Conservation (phyloP, 2,329 filamentous ascomycete genomes). For the Coniochaeta hoffmannii region DNA sequence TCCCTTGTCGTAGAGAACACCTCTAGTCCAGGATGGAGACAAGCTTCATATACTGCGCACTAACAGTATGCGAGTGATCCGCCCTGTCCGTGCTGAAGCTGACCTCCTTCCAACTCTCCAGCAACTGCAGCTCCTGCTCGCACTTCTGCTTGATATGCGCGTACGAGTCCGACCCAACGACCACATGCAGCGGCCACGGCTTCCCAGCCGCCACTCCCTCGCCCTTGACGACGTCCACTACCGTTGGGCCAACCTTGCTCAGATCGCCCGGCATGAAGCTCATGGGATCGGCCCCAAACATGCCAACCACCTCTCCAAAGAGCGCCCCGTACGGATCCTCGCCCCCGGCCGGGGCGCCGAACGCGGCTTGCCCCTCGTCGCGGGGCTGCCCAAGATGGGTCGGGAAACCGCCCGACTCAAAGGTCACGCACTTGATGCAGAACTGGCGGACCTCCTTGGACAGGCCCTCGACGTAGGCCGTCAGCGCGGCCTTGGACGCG, state of each 20-base stretch:
- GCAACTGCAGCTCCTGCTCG: conserved; percentile 12
- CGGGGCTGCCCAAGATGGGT: conserved; percentile 20
- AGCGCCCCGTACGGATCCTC: conserved; percentile 14
- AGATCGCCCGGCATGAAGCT: conserved; percentile 19
- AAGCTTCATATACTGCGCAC: background rate
- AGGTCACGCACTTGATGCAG: conserved; percentile 20
- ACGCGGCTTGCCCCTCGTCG: conserved; percentile 8
- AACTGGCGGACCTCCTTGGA: conserved; percentile 20
- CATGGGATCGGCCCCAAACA: conserved; percentile 15
- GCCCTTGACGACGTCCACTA: conserved; percentile 20
- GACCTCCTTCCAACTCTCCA: conserved; percentile 18
- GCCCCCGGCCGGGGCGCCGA: conserved; percentile 7
- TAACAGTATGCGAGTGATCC: background rate
- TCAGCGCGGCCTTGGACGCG: conserved; percentile 21
- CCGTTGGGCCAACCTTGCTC: conserved; percentile 12
- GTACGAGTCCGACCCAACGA: conserved; percentile 22
- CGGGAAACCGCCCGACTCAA: conserved; percentile 24
- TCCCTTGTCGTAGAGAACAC: no score
- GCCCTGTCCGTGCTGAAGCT: background rate
- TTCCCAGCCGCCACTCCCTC: conserved; percentile 17
- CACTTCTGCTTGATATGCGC: conserved; percentile 15
- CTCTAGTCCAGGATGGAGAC: background rate
- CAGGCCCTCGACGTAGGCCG: conserved; percentile 19
- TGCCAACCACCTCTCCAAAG: conserved; percentile 12
- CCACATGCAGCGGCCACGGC: conserved; percentile 18